phyloP scores from a whole-genome alignment of 345 rosid species.

The Linum trigynum region DNA sequence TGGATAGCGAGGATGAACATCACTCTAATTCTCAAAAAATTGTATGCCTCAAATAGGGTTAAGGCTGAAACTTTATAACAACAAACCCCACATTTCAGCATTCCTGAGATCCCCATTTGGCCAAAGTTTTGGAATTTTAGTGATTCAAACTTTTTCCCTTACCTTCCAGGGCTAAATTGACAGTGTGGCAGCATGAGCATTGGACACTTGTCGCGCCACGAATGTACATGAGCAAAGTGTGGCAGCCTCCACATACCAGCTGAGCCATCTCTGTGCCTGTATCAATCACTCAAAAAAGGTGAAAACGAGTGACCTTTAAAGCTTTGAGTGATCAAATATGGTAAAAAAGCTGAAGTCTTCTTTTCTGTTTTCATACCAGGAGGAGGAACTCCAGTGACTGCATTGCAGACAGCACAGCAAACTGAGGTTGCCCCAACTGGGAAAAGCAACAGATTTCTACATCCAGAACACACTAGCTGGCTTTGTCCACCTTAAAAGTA shows the following conservation, averaged over 20 bases:
- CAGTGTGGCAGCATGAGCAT: constrained; percentile 94
- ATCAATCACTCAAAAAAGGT: background rate
- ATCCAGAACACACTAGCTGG: constrained; percentile 97
- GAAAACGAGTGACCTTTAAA: background rate
- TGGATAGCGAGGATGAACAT: too few species aligned
- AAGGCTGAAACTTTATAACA: background rate
- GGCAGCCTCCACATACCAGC: constrained; percentile 96
- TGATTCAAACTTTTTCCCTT: background rate
- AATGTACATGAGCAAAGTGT: constrained; percentile 88
- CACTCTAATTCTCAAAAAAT: background rate
- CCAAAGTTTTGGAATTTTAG: too few species aligned
- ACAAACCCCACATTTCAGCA: too few species aligned
- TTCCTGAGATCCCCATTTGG: too few species aligned
- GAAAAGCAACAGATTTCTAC: constrained; percentile 80
- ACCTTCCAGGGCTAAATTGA: constrained; percentile 55
- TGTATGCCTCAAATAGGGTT: background rate
- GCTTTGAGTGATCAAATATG: background rate
- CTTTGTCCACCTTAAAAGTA: constrained; percentile 45
- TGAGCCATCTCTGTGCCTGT: constrained; percentile 98
- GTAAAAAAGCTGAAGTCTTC: too few species aligned
- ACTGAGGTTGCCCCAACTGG: constrained; percentile 92
- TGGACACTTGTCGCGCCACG: constrained; percentile 98
- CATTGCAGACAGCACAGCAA: constrained; percentile 99
- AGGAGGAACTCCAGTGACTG: constrained; percentile 91
- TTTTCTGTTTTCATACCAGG: constrained; percentile 40